Evolutionary conservation across 2,329 filamentous ascomycete genomes (phyloP), one percentile per base, ranked within the genome.

Genomic region (Calonectria henricotiae): DNA sequence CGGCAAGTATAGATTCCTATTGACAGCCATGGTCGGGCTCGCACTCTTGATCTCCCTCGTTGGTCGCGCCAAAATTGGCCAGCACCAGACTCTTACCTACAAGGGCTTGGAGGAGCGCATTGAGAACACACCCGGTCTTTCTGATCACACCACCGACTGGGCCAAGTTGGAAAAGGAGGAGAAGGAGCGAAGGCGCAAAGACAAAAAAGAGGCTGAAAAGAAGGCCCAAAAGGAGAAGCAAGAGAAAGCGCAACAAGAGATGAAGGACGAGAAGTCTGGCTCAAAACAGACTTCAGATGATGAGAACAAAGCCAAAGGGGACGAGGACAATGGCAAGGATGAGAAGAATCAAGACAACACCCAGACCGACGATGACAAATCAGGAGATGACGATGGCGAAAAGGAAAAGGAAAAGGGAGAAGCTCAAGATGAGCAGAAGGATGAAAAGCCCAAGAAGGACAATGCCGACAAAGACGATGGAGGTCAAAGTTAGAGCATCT

Each of bases 1-100:
- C 81, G 89, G 87, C 70, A 93, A 91, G 61, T 98, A 98, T 85
- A 94, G 96, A 39, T 98, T 98, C 82, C 92, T 97, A 9, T 87
- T 98, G 76, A 98, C 96, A 2, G 96, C 95, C 81, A 89, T 98
- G 71, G 95, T 98, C 32, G 95, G 96, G 44, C 86, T 90, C 49
- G 92, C 93, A 72, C 96, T 98, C 75, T 90, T 96, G 47, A 85
- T 94, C 75, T 96, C 90, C 73, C 85, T 98, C 74, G 89, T 98
- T 72, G 94, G 94, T 46, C 91, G 95, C 71, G 93, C 95, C 78
- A 92, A 95, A 84, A 91, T 97, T 75, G 87, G 84, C 62, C 77
- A 80, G 39, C 69, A 73, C 1, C 69, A 76, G 20, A 63, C 70
- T 1, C 74, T 80, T 7, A 81, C 82, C 17, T 80, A 79, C 7